These are phyloP conservation scores for Cyclotella sp. DNA, from an alignment of 108 stramenopile species.

Conservation along the genomic window DNA sequence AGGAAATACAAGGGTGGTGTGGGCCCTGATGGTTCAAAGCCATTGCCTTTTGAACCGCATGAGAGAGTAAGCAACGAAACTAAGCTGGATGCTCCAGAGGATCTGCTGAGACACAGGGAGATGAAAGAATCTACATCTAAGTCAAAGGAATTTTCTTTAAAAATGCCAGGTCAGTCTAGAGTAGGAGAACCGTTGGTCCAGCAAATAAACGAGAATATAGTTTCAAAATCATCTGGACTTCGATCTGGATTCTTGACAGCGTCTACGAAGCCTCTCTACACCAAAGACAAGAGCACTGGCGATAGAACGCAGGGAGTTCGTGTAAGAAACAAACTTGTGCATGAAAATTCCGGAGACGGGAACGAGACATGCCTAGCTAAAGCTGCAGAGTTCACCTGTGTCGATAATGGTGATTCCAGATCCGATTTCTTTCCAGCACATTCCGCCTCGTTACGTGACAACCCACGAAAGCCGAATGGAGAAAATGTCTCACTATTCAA, in stretches of 20 bases:
- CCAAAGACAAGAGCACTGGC: neutral
- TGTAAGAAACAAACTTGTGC: neutral
- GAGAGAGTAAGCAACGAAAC: neutral
- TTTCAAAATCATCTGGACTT: neutral
- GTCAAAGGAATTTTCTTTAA: neutral
- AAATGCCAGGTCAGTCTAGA: neutral
- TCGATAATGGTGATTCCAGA: neutral
- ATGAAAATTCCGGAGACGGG: too few species aligned
- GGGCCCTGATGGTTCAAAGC: neutral
- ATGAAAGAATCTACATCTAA: neutral
- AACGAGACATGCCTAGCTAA: neutral
- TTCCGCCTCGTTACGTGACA: too few species aligned
- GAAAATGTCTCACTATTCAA: neutral
- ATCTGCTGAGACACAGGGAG: constrained; percentile 10
- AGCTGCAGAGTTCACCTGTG: neutral
- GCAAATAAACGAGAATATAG: neutral
- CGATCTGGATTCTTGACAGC: constrained; percentile 12
- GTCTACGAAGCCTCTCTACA: neutral
- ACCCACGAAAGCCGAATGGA: neutral
- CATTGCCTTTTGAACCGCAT: constrained; percentile 6
- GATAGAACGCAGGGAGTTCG: neutral
- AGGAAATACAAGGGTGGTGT: constrained; percentile 10
- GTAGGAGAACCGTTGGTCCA: neutral
- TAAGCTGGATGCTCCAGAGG: neutral
- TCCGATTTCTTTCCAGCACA: too few species aligned